Conservation (phyloP, 192 early-diverging fungal genomes). For the Backusella morwellensis region DNA sequence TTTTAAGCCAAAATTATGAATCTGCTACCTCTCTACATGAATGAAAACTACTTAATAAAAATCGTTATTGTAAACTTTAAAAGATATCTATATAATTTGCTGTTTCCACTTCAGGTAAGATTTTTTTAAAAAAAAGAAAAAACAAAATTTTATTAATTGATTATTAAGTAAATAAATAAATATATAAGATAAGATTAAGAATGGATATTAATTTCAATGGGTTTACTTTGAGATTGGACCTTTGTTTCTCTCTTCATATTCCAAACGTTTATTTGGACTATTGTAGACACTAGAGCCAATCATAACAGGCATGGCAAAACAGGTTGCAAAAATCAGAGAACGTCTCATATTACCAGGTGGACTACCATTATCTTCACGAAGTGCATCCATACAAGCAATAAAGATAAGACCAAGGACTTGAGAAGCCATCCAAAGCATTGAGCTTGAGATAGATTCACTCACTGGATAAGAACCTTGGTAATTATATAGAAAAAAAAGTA, state of each 20-base stretch:
- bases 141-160: background rate
- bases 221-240: background rate
- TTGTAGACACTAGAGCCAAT: conserved; percentile 15
- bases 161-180: background rate
- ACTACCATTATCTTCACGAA: conserved; percentile 20
- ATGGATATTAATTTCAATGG: background rate
- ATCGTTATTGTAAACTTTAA: too few relatives aligned
- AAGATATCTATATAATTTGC: too few relatives aligned
- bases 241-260: conserved; percentile 16
- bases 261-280: conserved; percentile 33
- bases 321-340: conserved; percentile 23
- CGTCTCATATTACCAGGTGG: conserved; percentile 28
- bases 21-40: background rate
- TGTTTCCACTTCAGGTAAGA: background rate
- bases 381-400: conserved; percentile 14
- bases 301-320: conserved; percentile 17
- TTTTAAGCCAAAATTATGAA: background rate
- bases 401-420: conserved; percentile 34
- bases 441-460: conserved; percentile 29
- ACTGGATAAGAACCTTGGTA: conserved; percentile 31
- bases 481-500: background rate
- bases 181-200: background rate
- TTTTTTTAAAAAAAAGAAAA: background rate
- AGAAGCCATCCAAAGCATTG: conserved; percentile 28
- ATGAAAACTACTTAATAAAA: background rate